phyloP scores from a whole-genome alignment of 2,329 filamentous ascomycete genomes.

The Chaetomiaceae sp. region DNA sequence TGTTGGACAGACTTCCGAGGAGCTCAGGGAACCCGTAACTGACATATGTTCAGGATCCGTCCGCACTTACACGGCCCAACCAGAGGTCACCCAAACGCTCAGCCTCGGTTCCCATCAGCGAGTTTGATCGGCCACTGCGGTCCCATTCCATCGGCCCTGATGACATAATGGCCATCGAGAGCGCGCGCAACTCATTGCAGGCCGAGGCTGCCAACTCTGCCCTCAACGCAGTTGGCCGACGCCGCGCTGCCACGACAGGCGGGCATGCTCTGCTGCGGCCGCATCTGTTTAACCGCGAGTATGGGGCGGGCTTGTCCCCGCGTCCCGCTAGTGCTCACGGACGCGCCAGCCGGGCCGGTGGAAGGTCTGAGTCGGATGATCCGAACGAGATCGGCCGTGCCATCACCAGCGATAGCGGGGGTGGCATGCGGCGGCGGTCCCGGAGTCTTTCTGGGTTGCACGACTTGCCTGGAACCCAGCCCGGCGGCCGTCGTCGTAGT shows the following conservation, averaged over 20 bases:
- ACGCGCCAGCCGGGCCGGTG: conserved; percentile 32
- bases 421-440: conserved; percentile 47
- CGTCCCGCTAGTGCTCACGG: conserved; percentile 57
- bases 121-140: conserved; percentile 55
- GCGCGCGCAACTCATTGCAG: conserved; percentile 49
- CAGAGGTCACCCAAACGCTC: conserved; percentile 48
- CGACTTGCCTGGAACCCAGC: conserved; percentile 33
- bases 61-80: conserved; percentile 33
- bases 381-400: conserved; percentile 57
- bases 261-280: conserved; percentile 35
- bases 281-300: conserved; percentile 33
- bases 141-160: conserved; percentile 57
- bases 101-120: conserved; percentile 54
- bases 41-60: conserved; percentile 34
- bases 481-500: conserved; percentile 45
- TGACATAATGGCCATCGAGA: conserved; percentile 50
- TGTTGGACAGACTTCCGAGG: not conserved
- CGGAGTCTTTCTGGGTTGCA: conserved; percentile 54
- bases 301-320: conserved; percentile 53
- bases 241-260: conserved; percentile 38
- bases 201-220: conserved; percentile 35
- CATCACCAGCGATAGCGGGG: conserved; percentile 49
- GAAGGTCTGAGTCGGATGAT: conserved; percentile 34
- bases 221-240: conserved; percentile 18
- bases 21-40: not conserved